phyloP scores from a whole-genome alignment of 2,329 filamentous ascomycete species.

The Fusarium ramigenum region DNA sequence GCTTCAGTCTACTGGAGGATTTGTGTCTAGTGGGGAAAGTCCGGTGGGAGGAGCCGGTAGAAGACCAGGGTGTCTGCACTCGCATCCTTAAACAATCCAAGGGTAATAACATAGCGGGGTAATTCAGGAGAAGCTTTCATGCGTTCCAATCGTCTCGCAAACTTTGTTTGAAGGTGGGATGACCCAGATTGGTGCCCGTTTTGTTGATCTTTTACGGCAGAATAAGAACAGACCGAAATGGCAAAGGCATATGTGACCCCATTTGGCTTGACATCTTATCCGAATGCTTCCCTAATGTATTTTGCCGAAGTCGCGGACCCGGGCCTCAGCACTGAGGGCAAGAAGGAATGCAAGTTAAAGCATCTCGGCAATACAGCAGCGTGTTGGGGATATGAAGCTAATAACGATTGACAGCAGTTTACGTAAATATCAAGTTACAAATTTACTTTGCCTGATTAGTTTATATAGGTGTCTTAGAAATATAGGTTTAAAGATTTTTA shows the following conservation, averaged over 20 bases:
- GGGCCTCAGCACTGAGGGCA: rapidly evolving
- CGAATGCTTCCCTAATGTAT: rapidly evolving
- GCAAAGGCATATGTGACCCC: neutral
- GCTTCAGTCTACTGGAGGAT: neutral
- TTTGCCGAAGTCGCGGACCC: neutral
- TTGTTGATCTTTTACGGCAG: too few relatives aligned
- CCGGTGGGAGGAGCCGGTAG: neutral
- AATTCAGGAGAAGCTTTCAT: neutral
- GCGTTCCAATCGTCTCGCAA: neutral
- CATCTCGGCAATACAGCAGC: neutral
- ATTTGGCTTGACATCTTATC: neutral
- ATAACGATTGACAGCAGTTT: neutral
- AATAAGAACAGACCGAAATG: neutral
- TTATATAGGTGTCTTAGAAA: neutral
- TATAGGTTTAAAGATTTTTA: rapidly evolving
- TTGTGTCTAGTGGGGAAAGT: neutral
- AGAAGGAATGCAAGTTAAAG: neutral
- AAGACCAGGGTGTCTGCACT: neutral
- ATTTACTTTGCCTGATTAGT: neutral
- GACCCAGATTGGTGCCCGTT: neutral
- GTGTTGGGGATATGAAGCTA: neutral
- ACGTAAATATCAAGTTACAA: neutral
- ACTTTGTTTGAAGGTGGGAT: neutral
- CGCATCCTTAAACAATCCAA: too few relatives aligned
- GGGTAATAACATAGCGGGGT: neutral